Base-by-base conservation (phyloP, 2,329 filamentous ascomycete genomes). In the Nectriaceae sp. region DNA sequence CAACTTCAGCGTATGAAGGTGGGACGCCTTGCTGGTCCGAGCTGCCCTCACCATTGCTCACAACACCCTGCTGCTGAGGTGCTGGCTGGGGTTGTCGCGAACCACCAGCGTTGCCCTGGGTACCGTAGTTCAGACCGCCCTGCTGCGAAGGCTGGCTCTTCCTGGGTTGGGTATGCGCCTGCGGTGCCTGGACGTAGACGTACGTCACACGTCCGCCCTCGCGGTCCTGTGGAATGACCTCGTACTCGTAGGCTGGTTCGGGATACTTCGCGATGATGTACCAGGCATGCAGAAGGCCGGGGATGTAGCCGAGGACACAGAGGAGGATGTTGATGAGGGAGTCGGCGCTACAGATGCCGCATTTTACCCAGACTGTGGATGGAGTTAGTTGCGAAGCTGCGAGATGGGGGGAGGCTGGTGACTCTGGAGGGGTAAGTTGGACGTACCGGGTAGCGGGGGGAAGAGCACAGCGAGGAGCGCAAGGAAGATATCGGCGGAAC, bases 241-340 rank as follows among this genome's bases (percentile, higher is more conserved):
- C 82, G 71, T 94, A 91, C 54, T 87, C 83, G 69, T 80, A 81
- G 49, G 85, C 78, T 35, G 80, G 59, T 52, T 97, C 93, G 49
- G 94, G 94, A 69, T 87, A 89, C 66, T 89, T 88, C 63, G 89
- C 83, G 72, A 99, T 97, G 71, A 97, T 96, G 79, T 97, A 99
- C 93, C 94, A 97, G 54, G 92, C 84, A 75, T 99, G 94, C 3
- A 99, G 75, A 42, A 97, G 87, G 52, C 93, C 93, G 18, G 93
- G 93, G 51, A 97, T 71, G 65, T 79, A 90, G 62, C 87, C 89
- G 19, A 93, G 83, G 45, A 83, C 68, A 71, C 88, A 94, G 63
- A 97, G 90, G 40, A 92, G 87, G 70, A 97, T 86, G 76, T 99
- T 99, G 77, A 99, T 96, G 63, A 97, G 65, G 8, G 89, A 93